These are phyloP conservation scores for Tulasnella sp. DNA, from an alignment of 768 basidiomycete genomes.

Conservation along the genomic window DNA sequence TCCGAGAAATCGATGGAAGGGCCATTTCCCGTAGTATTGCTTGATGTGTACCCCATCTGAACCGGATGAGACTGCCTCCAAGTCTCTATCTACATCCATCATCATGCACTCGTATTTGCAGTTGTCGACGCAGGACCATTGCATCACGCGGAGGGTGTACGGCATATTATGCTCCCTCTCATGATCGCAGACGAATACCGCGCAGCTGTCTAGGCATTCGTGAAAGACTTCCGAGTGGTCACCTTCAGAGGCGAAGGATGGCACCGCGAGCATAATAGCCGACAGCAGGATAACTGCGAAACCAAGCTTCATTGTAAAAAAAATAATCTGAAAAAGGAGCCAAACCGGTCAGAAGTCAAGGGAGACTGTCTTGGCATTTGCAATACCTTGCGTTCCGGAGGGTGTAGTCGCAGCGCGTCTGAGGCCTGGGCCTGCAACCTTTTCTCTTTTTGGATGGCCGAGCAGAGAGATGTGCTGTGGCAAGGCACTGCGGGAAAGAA, in stretches of 20 bases:
- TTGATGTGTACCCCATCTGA: constrained; percentile 29
- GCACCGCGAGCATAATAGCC: not conserved
- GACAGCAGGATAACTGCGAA: not conserved
- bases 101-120: constrained; percentile 91
- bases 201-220: constrained; percentile 40
- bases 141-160: constrained; percentile 47
- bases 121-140: constrained; percentile 82
- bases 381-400: not conserved
- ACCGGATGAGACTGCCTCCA: constrained; percentile 22
- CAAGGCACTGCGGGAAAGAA: not conserved
- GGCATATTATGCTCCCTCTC: constrained; percentile 20
- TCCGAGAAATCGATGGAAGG: constrained; percentile 78
- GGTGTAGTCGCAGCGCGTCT: not conserved
- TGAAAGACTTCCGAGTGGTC: constrained; percentile 46
- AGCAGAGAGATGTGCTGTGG: not conserved
- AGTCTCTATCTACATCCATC: constrained; percentile 47
- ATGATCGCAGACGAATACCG: constrained; percentile 29
- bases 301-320: not conserved
- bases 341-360: not conserved
- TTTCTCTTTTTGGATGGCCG: not conserved
- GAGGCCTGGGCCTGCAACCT: not conserved
- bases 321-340: not conserved
- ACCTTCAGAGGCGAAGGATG: constrained; percentile 44
- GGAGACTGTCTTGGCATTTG: not conserved
- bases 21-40: constrained; percentile 96